These are phyloP conservation scores for Pestalotiopsis sp. DNA, from an alignment of 2,329 filamentous ascomycete genomes.

Conservation along the genomic window DNA sequence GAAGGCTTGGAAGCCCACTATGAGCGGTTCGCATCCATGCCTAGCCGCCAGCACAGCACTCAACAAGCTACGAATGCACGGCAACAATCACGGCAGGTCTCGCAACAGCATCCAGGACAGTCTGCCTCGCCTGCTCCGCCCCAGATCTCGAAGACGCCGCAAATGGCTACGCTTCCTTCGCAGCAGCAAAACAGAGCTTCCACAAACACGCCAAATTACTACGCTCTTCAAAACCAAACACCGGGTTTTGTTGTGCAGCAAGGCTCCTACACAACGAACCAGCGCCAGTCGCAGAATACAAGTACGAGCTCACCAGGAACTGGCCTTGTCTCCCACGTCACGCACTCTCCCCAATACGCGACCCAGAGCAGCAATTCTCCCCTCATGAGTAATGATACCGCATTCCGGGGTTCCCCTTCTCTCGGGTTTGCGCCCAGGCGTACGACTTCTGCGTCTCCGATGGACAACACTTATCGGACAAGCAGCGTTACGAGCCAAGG, in stretches of 20 bases:
- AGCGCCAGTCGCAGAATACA: slow-evolving; percentile 31
- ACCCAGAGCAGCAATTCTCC: slow-evolving; percentile 33
- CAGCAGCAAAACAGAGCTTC: slow-evolving; percentile 28
- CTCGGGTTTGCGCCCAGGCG: slow-evolving; percentile 30
- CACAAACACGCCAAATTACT: slow-evolving; percentile 31
- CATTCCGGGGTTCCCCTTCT: slow-evolving; percentile 33
- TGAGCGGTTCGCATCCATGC: slow-evolving; percentile 30
- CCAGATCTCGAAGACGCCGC: slow-evolving; percentile 30
- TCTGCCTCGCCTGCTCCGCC: slow-evolving; percentile 30
- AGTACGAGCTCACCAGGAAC: slow-evolving; percentile 30
- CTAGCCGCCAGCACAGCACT: slow-evolving; percentile 28
- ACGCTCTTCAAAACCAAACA: slow-evolving; percentile 26
- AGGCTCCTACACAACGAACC: slow-evolving; percentile 27
- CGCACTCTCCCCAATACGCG: slow-evolving; percentile 35
- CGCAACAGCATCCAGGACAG: slow-evolving; percentile 27
- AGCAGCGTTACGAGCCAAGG: slow-evolving; percentile 32
- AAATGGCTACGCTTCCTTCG: slow-evolving; percentile 29
- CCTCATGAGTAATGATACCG: slow-evolving; percentile 32
- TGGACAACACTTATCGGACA: slow-evolving; percentile 31
- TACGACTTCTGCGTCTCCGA: slow-evolving; percentile 31
- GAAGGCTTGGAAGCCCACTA: slow-evolving; percentile 32
- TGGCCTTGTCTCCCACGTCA: slow-evolving; percentile 32
- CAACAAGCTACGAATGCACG: not conserved
- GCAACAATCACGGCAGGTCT: slow-evolving; percentile 10
- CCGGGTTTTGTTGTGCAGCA: slow-evolving; percentile 31